Base-by-base conservation (phyloP, 352 stramenopile species). In the Chrysophaeum taylorii region DNA sequence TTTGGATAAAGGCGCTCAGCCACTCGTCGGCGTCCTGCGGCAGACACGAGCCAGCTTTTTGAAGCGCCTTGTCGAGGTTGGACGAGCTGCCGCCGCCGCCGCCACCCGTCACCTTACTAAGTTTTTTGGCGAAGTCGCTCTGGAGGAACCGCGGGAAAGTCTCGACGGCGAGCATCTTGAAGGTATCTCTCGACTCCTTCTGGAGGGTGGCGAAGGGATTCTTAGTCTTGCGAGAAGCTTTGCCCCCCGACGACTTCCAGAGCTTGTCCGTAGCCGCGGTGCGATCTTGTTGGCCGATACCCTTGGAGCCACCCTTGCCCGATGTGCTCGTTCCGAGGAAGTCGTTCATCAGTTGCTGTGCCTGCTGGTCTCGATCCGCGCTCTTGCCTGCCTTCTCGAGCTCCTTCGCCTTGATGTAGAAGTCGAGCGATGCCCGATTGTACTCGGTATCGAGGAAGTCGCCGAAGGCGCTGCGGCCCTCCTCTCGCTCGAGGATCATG, bases 371-470 rank as follows among this genome's bases (percentile, higher is more conserved):
- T 7, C 63, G 64, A 16, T 66, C 21, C 37, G 25, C 77, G 53
- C n/a, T 21, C 71, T 50, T 18, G 69, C 35, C 50, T 75, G 38
- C 2, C 35, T 54, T 61, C 27, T 72, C 35, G 16, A 77, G 68
- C 54, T 57, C 53, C 37, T 73, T 36, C 29, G 74, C 74, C 64
- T 77, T 71, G 14, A 78, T 62, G 50, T 73, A 62, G 45, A 78
- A 78, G 42, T 78, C 74, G 43, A 78, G 71, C 36, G 77, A 66
- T 31, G 71, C 71, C 64, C 77, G 66, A 50, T 72, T 69, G 62
- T 78, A 78, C 66, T 78, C 74, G 7, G 74, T 78, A n/a, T 69
- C 48, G 14, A 78, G 63, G 57, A 78, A 78, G 31, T 74, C 25
- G 1, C 18, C 27, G 36, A 72, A 27, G 23, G 1, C 62, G 35